phyloP scores from a whole-genome alignment of 2,329 filamentous ascomycete species.

The Microcyclospora pomicola region DNA sequence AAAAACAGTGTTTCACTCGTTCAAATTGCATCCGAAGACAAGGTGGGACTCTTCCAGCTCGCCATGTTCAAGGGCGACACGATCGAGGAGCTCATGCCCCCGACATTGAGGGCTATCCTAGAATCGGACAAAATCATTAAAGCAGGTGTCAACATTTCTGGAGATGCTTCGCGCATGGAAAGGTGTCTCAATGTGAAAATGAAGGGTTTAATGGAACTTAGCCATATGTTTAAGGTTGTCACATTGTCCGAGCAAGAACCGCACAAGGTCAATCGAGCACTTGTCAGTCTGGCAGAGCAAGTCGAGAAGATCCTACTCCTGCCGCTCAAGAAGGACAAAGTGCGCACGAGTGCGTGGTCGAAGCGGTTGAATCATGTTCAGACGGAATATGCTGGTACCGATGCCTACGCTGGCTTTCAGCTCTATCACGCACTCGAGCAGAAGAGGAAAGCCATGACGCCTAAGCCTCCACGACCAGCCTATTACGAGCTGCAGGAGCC shows the following conservation, averaged over 20 bases:
- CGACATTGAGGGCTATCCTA: constrained; percentile 56
- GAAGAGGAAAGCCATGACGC: constrained; percentile 51
- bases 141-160: constrained; percentile 60
- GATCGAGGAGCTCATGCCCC: constrained; percentile 48
- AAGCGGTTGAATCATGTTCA: constrained; percentile 48
- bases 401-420: constrained; percentile 67
- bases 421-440: constrained; percentile 60
- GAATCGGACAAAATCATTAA: constrained; percentile 59
- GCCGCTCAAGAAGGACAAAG: constrained; percentile 62
- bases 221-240: constrained; percentile 66
- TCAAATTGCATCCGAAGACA: constrained; percentile 64
- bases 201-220: constrained; percentile 63
- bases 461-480: constrained; percentile 56
- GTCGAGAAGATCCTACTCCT: constrained; percentile 57
- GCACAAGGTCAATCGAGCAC: constrained; percentile 48
- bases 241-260: constrained; percentile 46
- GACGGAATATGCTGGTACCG: constrained; percentile 61
- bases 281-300: constrained; percentile 54
- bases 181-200: constrained; percentile 52
- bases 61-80: constrained; percentile 38
- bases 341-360: constrained; percentile 66
- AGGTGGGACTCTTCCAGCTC: constrained; percentile 70
- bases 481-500: constrained; percentile 53
- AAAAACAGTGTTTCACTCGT: constrained; percentile 67
- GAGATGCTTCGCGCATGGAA: constrained; percentile 49